phyloP scores from a whole-genome alignment of 306 rosid genomes.

The Albizia julibrissin region DNA sequence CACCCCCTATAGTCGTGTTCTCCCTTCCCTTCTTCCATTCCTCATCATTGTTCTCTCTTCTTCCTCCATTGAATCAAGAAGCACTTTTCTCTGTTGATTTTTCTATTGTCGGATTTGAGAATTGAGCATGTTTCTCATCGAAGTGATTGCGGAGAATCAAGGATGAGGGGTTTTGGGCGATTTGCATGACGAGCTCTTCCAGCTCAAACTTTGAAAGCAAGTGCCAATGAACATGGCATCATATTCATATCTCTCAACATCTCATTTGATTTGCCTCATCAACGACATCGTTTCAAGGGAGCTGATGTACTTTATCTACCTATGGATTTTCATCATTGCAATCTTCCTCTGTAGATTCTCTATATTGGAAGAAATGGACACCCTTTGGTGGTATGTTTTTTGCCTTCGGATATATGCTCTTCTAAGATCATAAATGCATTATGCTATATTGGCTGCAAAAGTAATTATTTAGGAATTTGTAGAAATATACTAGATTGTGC shows the following conservation, averaged over 20 bases:
- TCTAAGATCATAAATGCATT: not conserved
- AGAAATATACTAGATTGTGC: not conserved
- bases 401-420: not conserved
- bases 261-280: constrained; percentile 29
- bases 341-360: no score
- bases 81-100: no score
- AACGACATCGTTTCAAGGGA: constrained; percentile 34
- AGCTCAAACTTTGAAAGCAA: not conserved
- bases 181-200: constrained; percentile 42
- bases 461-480: not conserved
- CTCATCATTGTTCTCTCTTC: no score
- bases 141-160: not conserved
- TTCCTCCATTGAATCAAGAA: no score
- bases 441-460: not conserved
- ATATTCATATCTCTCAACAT: constrained; percentile 30
- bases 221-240: not conserved
- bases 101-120: no score
- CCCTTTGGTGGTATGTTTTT: constrained; percentile 43
- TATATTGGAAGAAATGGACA: constrained; percentile 2
- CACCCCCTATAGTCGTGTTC: no score
- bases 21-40: no score
- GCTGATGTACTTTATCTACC: constrained; percentile 29
- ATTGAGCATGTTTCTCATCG: not conserved
- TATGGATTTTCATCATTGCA: constrained; percentile 25
- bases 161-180: constrained; percentile 52